phyloP scores from a whole-genome alignment of 768 basidiomycete species.

The Lentinula sp. region DNA sequence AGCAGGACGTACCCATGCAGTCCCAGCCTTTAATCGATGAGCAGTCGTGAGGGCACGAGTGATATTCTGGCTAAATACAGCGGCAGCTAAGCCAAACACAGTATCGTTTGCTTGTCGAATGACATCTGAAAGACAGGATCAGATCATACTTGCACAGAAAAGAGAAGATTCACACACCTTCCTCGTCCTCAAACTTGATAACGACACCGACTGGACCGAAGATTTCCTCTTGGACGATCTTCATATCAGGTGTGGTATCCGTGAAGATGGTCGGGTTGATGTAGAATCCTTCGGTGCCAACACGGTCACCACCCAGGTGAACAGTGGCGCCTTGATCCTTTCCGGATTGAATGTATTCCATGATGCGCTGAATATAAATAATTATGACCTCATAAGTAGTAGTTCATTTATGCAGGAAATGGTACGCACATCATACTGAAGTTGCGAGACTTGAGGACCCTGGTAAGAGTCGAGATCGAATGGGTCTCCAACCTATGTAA shows the following conservation, averaged over 20 bases:
- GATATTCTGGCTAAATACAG: constrained; percentile 69
- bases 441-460: constrained; percentile 57
- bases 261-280: constrained; percentile 75
- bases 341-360: constrained; percentile 74
- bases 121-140: constrained; percentile 2
- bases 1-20: constrained; percentile 39
- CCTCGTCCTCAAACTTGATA: constrained; percentile 67
- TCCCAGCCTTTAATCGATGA: constrained; percentile 62
- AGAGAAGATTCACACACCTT: constrained; percentile 15
- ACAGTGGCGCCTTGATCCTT: constrained; percentile 66
- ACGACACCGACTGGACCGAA: constrained; percentile 79
- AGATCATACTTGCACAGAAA: neutral
- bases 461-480: constrained; percentile 48
- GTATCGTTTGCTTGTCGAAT: constrained; percentile 34
- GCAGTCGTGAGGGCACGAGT: constrained; percentile 59
- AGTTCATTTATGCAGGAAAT: neutral
- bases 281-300: constrained; percentile 56
- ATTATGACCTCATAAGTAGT: neutral
- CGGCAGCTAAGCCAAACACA: constrained; percentile 71
- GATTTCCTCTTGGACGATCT: constrained; percentile 71
- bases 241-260: constrained; percentile 61
- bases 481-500: constrained; percentile 46
- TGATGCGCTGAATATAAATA: constrained; percentile 46
- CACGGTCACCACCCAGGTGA: constrained; percentile 51
- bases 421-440: constrained; percentile 32